Conservation (phyloP, 1,284 basidiomycete species). For the Lentinus polychrous region DNA sequence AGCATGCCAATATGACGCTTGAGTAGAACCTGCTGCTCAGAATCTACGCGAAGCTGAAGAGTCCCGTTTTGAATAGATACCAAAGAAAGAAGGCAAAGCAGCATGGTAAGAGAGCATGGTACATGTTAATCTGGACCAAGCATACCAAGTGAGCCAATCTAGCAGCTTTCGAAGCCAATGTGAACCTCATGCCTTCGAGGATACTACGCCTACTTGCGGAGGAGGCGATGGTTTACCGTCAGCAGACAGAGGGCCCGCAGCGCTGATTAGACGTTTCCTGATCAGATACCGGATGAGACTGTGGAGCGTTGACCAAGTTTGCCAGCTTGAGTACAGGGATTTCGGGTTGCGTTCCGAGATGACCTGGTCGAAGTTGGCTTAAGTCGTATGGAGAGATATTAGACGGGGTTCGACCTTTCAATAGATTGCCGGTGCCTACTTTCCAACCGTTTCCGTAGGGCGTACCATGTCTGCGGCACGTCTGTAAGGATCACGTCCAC, state of each 20-base stretch:
- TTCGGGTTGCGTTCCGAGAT: not conserved
- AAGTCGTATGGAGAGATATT: not conserved
- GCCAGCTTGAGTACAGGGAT: not conserved
- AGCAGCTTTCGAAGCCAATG: too few species aligned
- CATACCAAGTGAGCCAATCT: too few species aligned
- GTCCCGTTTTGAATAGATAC: too few species aligned
- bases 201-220: too few species aligned
- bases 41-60: too few species aligned
- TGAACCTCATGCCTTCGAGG: too few species aligned
- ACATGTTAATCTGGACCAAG: too few species aligned
- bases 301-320: not conserved
- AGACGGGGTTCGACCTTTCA: not conserved
- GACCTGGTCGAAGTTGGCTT: not conserved
- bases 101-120: too few species aligned
- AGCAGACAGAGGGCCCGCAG: not conserved
- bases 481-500: constrained; percentile 90
- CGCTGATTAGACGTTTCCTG: not conserved
- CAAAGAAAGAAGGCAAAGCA: too few species aligned
- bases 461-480: constrained; percentile 70
- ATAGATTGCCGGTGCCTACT: not conserved
- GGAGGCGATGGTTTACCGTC: too few species aligned
- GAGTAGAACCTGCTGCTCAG: too few species aligned
- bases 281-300: not conserved
- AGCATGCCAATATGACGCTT: too few species aligned
- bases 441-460: constrained; percentile 39